Percentiles rank a stretch among this genome's conserved stretches.
These are phyloP conservation scores for Strobilomyces confusus DNA, from an alignment of 768 basidiomycete species.

Conservation along the genomic window DNA sequence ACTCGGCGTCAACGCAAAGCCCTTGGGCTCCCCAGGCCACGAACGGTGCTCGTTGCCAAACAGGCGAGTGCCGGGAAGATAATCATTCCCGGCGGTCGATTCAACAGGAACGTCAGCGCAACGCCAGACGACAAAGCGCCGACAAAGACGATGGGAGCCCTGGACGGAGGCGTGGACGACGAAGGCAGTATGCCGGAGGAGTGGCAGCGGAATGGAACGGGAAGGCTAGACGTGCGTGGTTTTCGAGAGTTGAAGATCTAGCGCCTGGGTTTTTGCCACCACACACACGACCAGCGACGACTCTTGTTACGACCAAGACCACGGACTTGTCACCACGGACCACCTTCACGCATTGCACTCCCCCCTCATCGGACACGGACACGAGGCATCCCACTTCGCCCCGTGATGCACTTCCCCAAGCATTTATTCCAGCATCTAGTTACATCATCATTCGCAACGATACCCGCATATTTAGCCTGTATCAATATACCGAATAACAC, in stretches of 20 bases:
- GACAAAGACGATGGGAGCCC: slow-evolving; percentile 19
- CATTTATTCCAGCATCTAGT: slow-evolving; percentile 28
- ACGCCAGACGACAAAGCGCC: slow-evolving; percentile 6
- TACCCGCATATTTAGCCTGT: slow-evolving; percentile 29
- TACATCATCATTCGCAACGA: slow-evolving; percentile 24
- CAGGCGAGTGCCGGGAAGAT: slow-evolving; percentile 49
- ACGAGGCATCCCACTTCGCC: slow-evolving; percentile 1
- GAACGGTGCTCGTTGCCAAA: slow-evolving; percentile 31
- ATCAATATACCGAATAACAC: slow-evolving; percentile 24
- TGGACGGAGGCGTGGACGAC: slow-evolving; percentile 30
- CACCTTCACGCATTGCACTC: neutral
- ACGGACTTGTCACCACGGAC: neutral
- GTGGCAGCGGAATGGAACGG: slow-evolving; percentile 68
- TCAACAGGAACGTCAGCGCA: slow-evolving; percentile 29
- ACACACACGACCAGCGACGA: slow-evolving; percentile 6
- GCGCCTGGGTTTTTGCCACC: slow-evolving; percentile 1
- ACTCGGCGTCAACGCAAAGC: too few relatives aligned
- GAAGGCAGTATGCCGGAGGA: slow-evolving; percentile 36
- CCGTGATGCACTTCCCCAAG: slow-evolving; percentile 3
- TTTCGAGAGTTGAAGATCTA: slow-evolving; percentile 76
- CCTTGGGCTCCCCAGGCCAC: slow-evolving; percentile 61
- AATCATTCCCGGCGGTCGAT: slow-evolving; percentile 59
- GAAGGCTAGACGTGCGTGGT: slow-evolving; percentile 70
- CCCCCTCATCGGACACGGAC: slow-evolving; percentile 8
- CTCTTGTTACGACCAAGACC: slow-evolving; percentile 4